These are phyloP conservation scores for Incumbomyces lentus DNA, from an alignment of 2,329 filamentous ascomycete genomes.

Conservation along the genomic window DNA sequence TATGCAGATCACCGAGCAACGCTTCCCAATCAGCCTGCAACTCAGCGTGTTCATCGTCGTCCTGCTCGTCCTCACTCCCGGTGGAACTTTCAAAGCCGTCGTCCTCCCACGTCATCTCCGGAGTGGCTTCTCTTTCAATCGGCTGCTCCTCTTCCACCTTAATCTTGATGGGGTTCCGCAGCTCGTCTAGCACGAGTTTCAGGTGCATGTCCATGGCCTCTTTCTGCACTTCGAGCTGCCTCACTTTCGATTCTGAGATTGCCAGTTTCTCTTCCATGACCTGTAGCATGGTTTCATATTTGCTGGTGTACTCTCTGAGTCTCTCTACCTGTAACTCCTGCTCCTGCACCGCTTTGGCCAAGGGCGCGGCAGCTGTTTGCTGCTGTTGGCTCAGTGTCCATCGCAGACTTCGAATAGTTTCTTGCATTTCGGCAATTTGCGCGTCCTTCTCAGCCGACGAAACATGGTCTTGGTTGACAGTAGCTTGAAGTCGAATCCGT, in stretches of 20 bases:
- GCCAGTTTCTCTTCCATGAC: slow-evolving; percentile 91
- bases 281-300: slow-evolving; percentile 80
- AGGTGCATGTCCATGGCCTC: slow-evolving; percentile 81
- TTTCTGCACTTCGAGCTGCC: slow-evolving; percentile 78
- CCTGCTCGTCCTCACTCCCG: slow-evolving; percentile 44
- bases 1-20: slow-evolving; percentile 64
- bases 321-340: slow-evolving; percentile 68
- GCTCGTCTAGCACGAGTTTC: slow-evolving; percentile 69
- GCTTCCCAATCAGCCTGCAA: slow-evolving; percentile 79
- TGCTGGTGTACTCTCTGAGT: slow-evolving; percentile 87
- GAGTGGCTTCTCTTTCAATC: slow-evolving; percentile 15
- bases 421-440: slow-evolving; percentile 87
- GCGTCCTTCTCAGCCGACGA: slow-evolving; percentile 87
- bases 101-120: slow-evolving; percentile 21
- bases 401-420: slow-evolving; percentile 81
- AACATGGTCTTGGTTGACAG: slow-evolving; percentile 91
- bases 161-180: slow-evolving; percentile 81
- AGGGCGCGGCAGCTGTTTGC: slow-evolving; percentile 24
- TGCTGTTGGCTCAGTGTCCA: slow-evolving; percentile 51
- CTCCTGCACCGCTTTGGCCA: slow-evolving; percentile 61
- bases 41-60: slow-evolving; percentile 46
- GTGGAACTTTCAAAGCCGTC: slow-evolving; percentile 30
- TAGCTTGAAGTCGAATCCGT: slow-evolving; percentile 84
- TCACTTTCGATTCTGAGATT: slow-evolving; percentile 88
- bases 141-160: slow-evolving; percentile 19